These are phyloP conservation scores for Capsicum baccatum DNA, from an alignment of 257 asterid genomes.

Conservation along the genomic window DNA sequence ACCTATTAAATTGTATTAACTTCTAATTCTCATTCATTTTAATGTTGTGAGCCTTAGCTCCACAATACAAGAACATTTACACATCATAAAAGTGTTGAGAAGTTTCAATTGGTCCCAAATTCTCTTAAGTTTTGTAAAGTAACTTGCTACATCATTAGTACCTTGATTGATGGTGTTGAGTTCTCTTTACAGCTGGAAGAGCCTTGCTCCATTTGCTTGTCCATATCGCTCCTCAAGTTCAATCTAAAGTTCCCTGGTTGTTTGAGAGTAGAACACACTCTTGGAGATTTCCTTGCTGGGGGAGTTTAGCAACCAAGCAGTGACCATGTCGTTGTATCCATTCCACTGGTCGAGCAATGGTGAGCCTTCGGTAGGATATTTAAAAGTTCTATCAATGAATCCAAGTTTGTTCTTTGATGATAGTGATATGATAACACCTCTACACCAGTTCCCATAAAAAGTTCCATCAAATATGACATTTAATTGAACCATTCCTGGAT, in stretches of 20 bases:
- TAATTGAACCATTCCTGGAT: background rate
- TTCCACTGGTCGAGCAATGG: background rate
- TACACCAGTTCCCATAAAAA: background rate
- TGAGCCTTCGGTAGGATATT: background rate
- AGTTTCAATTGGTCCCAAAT: background rate
- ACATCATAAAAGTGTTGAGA: background rate
- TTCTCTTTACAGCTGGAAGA: background rate
- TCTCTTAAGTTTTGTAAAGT: background rate
- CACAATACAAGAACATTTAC: background rate
- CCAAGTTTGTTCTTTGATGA: background rate
- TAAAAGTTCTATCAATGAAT: background rate
- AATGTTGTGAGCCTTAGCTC: background rate
- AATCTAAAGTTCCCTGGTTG: background rate
- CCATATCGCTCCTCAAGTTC: background rate
- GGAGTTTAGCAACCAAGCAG: background rate
- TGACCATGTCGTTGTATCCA: background rate
- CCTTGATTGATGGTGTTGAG: background rate
- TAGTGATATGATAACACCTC: background rate
- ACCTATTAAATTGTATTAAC: background rate
- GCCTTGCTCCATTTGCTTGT: background rate
- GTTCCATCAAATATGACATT: background rate
- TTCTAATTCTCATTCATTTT: background rate
- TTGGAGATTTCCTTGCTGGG: background rate
- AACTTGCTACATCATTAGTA: background rate
- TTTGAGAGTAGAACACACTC: background rate